Base-by-base conservation (phyloP, 2,329 filamentous ascomycete species). In the Exophiala spinifera region DNA sequence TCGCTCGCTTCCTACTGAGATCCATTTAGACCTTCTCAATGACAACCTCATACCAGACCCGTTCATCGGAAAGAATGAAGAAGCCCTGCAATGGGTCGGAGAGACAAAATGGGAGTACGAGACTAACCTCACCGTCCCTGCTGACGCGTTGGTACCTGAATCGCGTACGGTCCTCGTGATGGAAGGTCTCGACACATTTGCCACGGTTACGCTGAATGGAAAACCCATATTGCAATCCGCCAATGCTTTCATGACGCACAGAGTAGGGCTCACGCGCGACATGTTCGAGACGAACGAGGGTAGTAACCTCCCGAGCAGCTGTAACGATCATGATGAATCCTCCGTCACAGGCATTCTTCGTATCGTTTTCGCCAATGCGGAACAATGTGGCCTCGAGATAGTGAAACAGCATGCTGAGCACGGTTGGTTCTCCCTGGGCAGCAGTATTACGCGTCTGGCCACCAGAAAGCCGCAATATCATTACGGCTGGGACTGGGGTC, bases 401-500 rank as follows among this genome's bases (percentile, higher is more conserved):
- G 21, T 31, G 44, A 33, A 33, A 46, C 44, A 46, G 44, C 44
- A 46, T 33, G 21, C 44, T 11, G 23, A 46, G n/a, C 34, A 46
- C 44, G n/a, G 14, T 17, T 46, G 23, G 7, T 46, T 31, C 6
- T 31, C 34, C 10, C 21, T 31, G 0, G 44, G 44, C 8, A 25
- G 23, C 23, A 8, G 23, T 8, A 25, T 8, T 8, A 37, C 19
- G 21, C 47, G 47, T 13, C 23, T 42, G 14, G 47, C 33, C 3
- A 25, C 49, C 0, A 72, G 84, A 8, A 87, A 87, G 64, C 81
- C 83, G 1, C 84, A 87, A 66, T 87, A 84, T 61, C 80, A 86
- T 61, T 31, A 31, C 7, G 48, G 84, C 6, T 87, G 84, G 84
- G 84, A 87, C 62, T 87, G 84, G 84, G 84, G 84, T 0, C 84